Conservation (phyloP, 108 stramenopile species). For the Pinguiococcus pyrenoidosus region DNA sequence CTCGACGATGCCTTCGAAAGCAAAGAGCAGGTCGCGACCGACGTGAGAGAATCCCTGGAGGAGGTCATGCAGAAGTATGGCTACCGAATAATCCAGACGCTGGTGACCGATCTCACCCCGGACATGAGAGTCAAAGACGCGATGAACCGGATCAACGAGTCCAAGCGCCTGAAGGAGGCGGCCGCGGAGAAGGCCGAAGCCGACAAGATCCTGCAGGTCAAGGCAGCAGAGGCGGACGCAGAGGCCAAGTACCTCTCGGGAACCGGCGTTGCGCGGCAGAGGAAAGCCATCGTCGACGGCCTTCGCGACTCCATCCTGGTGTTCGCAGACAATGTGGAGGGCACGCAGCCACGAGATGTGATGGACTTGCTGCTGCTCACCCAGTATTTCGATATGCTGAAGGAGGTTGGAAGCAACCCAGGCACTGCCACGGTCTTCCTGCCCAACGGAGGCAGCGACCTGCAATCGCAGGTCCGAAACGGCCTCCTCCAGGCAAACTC, state of each 20-base stretch:
- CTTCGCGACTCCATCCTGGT: constrained; percentile 58
- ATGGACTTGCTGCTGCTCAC: constrained; percentile 85
- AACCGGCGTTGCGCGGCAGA: constrained; percentile 86
- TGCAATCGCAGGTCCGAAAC: too few relatives aligned
- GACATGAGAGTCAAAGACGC: constrained; percentile 88
- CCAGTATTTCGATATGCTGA: constrained; percentile 88
- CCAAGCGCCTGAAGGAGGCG: constrained; percentile 85
- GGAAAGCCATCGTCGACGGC: constrained; percentile 93
- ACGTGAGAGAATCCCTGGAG: constrained; percentile 68
- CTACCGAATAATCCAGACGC: too few relatives aligned
- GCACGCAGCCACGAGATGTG: too few relatives aligned
- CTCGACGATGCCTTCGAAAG: constrained; percentile 90
- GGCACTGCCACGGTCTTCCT: constrained; percentile 22
- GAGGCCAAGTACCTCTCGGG: constrained; percentile 78
- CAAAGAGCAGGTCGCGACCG: constrained; percentile 76
- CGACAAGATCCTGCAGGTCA: constrained; percentile 88
- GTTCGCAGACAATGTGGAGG: constrained; percentile 57
- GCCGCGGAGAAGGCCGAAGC: constrained; percentile 78
- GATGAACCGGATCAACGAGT: constrained; percentile 98
- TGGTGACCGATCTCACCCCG: constrained; percentile 89
- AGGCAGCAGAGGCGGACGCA: constrained; percentile 77
- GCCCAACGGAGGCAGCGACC: too few relatives aligned
- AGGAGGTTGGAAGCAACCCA: constrained; percentile 18
- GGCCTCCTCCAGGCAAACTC: too few relatives aligned
- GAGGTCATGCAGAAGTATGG: constrained; percentile 69